These are phyloP conservation scores for Spathaspora passalidarum DNA, from an alignment of 805 yeast species.

Conservation along the genomic window DNA sequence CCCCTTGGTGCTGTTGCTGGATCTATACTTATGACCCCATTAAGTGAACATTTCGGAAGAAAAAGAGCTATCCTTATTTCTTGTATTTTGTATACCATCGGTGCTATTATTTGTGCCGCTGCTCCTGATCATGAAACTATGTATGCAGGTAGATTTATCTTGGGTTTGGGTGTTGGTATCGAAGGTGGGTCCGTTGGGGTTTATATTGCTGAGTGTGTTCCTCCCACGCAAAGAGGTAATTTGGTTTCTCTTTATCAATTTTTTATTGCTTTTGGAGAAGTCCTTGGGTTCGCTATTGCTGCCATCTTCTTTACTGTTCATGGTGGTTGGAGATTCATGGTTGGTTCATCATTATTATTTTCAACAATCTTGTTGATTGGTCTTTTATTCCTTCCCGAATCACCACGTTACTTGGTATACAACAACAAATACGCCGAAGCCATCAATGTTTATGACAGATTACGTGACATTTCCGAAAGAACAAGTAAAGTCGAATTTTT, in stretches of 20 bases:
- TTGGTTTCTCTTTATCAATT: slow-evolving; percentile 63
- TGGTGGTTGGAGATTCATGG: slow-evolving; percentile 65
- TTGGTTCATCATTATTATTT: slow-evolving; percentile 60
- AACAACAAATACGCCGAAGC: slow-evolving; percentile 45
- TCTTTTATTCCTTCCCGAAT: slow-evolving; percentile 51
- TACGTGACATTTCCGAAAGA: slow-evolving; percentile 46
- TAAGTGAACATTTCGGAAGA: slow-evolving; percentile 55
- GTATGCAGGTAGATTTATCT: slow-evolving; percentile 54
- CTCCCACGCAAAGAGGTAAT: slow-evolving; percentile 56
- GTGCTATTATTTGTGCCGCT: slow-evolving; percentile 56
- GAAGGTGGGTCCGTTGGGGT: slow-evolving; percentile 66
- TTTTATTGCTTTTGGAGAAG: slow-evolving; percentile 65
- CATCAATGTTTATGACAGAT: slow-evolving; percentile 51
- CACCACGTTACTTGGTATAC: slow-evolving; percentile 44
- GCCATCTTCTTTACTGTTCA: slow-evolving; percentile 56
- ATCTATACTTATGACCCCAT: slow-evolving; percentile 56
- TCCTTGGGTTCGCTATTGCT: slow-evolving; percentile 60
- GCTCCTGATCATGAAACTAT: slow-evolving; percentile 26
- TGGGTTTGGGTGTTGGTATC: slow-evolving; percentile 65
- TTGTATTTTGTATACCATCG: slow-evolving; percentile 52
- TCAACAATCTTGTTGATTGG: slow-evolving; percentile 51
- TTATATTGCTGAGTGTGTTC: slow-evolving; percentile 60
- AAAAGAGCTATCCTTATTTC: slow-evolving; percentile 52
- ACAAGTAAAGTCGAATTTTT: slow-evolving; percentile 51
- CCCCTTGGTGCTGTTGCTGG: slow-evolving; percentile 72